Base-by-base conservation (phyloP, 139 green algal species). In the Ettlia oleoabundans region DNA sequence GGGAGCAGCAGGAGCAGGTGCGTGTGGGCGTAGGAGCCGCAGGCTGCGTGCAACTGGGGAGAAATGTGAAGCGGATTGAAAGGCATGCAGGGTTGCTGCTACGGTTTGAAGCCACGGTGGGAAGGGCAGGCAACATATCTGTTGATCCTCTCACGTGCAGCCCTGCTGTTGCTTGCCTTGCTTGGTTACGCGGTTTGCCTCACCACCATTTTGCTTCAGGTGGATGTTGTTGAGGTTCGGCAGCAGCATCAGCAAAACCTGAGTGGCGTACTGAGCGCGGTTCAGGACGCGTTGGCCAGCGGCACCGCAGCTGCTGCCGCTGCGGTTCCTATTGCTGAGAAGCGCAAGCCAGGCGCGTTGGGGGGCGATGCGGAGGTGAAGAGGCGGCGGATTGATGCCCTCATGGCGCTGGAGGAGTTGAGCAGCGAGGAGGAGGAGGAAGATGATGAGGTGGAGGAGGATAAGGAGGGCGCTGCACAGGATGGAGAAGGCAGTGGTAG, bases 161-260 rank as follows among this genome's bases (percentile, higher is more conserved):
- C n/a, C n/a, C n/a, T n/a, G n/a, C n/a, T n/a, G n/a, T n/a, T n/a
- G n/a, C 47, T 58, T 58, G 13, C 47, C 15, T 58, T 58, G 13
- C 47, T 58, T 10, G 10, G 13, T 58, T 10, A 58, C 15, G 47
- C 13, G 47, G 47, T 15, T 26, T 55, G 22, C 40, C 38, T 41
- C 28, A n/a, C 26, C n/a, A n/a, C 4, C 22, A 24, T 61, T 3
- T 8, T 30, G 22, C 7, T 77, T 33, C 69, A 93, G 86, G 91
- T 93, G 15, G 84, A 94, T 66, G 77, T 90, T n/a, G 68, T 88
- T 4, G 74, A 53, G 41, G 84, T 95, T 47, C 78, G 84, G 22
- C 82, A 88, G 53, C 84, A 93, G 52, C 72, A 76, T 30, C 58
- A 82, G 28, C 55, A 88, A 37, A 55, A 66, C 8, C 47, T 89